phyloP scores from a whole-genome alignment of 306 rosid species.

The Ceratonia siliqua region DNA sequence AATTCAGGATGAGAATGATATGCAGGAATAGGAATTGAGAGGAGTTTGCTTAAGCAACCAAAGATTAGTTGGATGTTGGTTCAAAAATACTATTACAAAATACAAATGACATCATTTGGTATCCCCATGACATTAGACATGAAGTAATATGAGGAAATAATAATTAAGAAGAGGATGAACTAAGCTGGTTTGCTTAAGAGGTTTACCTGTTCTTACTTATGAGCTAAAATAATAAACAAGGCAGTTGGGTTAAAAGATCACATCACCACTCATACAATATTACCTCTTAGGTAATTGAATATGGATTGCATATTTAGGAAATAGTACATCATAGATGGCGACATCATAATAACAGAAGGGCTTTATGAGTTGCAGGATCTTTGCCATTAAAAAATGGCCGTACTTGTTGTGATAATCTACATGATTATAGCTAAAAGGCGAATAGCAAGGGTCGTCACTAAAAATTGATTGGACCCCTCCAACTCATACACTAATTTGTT shows the following conservation, averaged over 20 bases:
- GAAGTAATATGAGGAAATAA: too few relatives aligned
- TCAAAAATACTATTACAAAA: conserved; percentile 2
- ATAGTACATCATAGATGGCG: background rate
- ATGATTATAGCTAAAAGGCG: background rate
- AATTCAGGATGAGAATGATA: conserved; percentile 22
- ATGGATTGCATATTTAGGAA: background rate
- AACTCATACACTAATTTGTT: background rate
- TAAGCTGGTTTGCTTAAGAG: background rate
- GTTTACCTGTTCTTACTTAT: background rate
- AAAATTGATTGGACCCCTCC: background rate
- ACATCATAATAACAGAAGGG: background rate
- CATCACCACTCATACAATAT: background rate
- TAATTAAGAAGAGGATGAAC: conserved; percentile 13
- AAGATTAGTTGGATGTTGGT: conserved; percentile 41
- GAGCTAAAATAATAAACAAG: background rate
- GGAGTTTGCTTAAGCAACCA: conserved; percentile 25
- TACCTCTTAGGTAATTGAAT: background rate
- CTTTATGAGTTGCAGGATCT: background rate
- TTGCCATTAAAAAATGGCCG: background rate
- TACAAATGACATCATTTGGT: conserved; percentile 24
- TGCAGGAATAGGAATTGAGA: background rate
- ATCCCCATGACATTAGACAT: too few relatives aligned
- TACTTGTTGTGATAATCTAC: background rate
- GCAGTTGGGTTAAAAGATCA: background rate
- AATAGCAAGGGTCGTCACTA: background rate